phyloP scores from a whole-genome alignment of 305 asterid species.

The Nicotiana rustica region DNA sequence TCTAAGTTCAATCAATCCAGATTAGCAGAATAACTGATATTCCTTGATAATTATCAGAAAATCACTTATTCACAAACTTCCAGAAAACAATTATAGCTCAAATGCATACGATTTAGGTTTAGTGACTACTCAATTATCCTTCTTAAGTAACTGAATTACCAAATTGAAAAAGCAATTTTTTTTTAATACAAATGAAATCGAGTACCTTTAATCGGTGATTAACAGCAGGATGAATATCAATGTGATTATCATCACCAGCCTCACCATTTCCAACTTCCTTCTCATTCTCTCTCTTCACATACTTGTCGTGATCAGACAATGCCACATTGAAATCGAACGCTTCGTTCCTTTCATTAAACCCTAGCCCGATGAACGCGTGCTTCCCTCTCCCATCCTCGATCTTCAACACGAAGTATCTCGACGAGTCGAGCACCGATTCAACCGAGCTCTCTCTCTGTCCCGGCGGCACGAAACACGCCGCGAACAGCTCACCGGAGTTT shows the following conservation, averaged over 20 bases:
- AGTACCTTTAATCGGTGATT: slow-evolving; percentile 88
- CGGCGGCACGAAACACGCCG: slow-evolving; percentile 74
- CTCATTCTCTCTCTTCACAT: slow-evolving; percentile 75
- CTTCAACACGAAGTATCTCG: slow-evolving; percentile 75
- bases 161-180: not conserved
- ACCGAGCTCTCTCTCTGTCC: slow-evolving; percentile 78
- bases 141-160: not conserved
- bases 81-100: too few relatives aligned
- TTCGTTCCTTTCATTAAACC: slow-evolving; percentile 78
- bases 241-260: slow-evolving; percentile 61
- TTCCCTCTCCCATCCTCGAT: slow-evolving; percentile 81
- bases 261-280: slow-evolving; percentile 59
- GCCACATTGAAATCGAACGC: slow-evolving; percentile 85
- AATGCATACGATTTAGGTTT: not conserved
- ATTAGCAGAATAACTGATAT: not conserved
- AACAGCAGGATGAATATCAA: slow-evolving; percentile 90
- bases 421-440: slow-evolving; percentile 72
- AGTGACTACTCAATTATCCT: not conserved
- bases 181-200: not conserved
- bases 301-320: slow-evolving; percentile 76
- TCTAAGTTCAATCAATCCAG: not conserved
- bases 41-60: slow-evolving; percentile 3
- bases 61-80: not conserved
- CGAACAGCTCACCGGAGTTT: slow-evolving; percentile 86
- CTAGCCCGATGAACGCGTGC: slow-evolving; percentile 73